These are phyloP conservation scores for Phialophora macrospora DNA, from an alignment of 2,329 filamentous ascomycete genomes.

Conservation along the genomic window DNA sequence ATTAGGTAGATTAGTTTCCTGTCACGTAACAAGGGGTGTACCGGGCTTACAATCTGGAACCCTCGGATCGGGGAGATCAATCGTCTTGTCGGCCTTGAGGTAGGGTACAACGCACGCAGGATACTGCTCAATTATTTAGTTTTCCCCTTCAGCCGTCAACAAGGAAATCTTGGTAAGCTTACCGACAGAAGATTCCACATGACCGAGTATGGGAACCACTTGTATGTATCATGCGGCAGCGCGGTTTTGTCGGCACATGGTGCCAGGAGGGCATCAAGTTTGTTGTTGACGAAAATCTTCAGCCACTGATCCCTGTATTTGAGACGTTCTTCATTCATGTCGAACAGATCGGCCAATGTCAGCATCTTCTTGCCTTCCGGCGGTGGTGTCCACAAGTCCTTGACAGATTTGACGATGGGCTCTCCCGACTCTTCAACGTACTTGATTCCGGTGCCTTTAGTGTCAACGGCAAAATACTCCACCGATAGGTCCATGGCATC, in stretches of 20 bases:
- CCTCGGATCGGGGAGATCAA: slow-evolving; percentile 43
- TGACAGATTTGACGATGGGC: slow-evolving; percentile 30
- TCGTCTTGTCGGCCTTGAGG: slow-evolving; percentile 48
- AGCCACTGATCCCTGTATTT: slow-evolving; percentile 27
- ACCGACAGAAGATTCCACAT: slow-evolving; percentile 63
- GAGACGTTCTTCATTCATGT: slow-evolving; percentile 25
- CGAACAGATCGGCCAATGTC: slow-evolving; percentile 24
- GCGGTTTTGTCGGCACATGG: slow-evolving; percentile 66
- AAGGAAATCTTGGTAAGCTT: background rate
- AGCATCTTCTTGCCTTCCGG: slow-evolving; percentile 23
- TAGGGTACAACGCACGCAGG: slow-evolving; percentile 58
- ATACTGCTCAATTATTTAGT: slow-evolving; percentile 47
- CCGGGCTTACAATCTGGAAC: slow-evolving; percentile 26
- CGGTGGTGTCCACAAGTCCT: slow-evolving; percentile 29
- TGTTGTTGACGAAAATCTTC: slow-evolving; percentile 43
- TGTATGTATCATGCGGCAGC: slow-evolving; percentile 63
- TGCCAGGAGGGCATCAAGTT: slow-evolving; percentile 65
- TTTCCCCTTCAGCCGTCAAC: background rate
- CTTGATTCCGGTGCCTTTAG: slow-evolving; percentile 33
- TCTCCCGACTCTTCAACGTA: slow-evolving; percentile 42
- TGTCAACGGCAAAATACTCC: slow-evolving; percentile 26
- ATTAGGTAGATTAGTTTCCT: slow-evolving; percentile 38
- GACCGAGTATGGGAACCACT: slow-evolving; percentile 50
- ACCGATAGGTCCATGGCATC: slow-evolving; percentile 25
- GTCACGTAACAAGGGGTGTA: slow-evolving; percentile 41